phyloP scores from a whole-genome alignment of 2,329 filamentous ascomycete genomes.

The Alternaria atra region DNA sequence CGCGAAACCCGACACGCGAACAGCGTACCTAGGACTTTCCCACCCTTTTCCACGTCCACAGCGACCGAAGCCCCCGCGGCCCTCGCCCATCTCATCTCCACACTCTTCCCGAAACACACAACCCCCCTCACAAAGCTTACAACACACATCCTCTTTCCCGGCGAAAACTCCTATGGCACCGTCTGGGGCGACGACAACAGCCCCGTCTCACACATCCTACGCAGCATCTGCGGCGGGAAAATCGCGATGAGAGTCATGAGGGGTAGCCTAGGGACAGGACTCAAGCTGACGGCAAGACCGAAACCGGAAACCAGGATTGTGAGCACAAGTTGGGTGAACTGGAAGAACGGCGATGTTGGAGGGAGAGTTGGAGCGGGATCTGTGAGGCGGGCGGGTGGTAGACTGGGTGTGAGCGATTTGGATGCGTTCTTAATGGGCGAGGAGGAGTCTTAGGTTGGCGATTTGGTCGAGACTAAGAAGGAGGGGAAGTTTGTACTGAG shows the following conservation, averaged over 20 bases:
- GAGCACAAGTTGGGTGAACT: slow-evolving; percentile 39
- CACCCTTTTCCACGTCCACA: slow-evolving; percentile 25
- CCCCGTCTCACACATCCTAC: slow-evolving; percentile 49
- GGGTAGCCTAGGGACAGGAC: slow-evolving; percentile 24
- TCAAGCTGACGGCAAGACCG: slow-evolving; percentile 23
- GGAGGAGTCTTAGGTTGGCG: not conserved
- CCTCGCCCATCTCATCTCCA: slow-evolving; percentile 45
- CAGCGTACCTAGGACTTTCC: slow-evolving; percentile 10
- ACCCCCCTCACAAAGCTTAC: slow-evolving; percentile 43
- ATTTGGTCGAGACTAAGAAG: not conserved
- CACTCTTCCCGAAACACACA: slow-evolving; percentile 38
- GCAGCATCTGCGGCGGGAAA: slow-evolving; percentile 49
- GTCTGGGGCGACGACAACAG: slow-evolving; percentile 53
- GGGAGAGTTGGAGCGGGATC: not conserved
- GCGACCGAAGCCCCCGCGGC: slow-evolving; percentile 33
- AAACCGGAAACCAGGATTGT: slow-evolving; percentile 28
- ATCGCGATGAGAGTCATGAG: slow-evolving; percentile 41
- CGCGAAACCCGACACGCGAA: not conserved
- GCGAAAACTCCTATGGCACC: slow-evolving; percentile 46
- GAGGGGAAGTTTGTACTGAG: not conserved
- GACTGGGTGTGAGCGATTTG: slow-evolving; percentile 5
- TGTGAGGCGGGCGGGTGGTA: slow-evolving; percentile 7
- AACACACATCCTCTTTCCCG: slow-evolving; percentile 53
- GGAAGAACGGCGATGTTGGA: slow-evolving; percentile 20
- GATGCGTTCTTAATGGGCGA: slow-evolving; percentile 13